Base-by-base conservation (phyloP, 208 protist genomes). In the Leishmania braziliensis region DNA sequence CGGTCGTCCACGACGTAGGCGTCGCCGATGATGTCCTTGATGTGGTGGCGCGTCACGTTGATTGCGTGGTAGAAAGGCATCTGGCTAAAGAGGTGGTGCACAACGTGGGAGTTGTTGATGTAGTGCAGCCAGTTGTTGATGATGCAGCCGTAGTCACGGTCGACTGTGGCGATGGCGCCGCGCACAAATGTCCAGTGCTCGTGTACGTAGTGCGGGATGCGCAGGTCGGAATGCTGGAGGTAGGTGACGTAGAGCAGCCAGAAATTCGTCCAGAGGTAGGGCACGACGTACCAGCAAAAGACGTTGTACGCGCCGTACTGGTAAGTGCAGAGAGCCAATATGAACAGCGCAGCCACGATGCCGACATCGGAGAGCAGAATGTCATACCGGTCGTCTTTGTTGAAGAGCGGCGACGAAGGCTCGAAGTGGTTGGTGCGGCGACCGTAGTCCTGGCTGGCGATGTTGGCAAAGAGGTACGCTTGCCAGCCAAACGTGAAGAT, bases 61-160 rank as follows among this genome's bases (percentile, higher is more conserved):
- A 98, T 92, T 48, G 97, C 97, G 81, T 98, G 79, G 88, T 99
- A 99, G 86, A 97, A 96, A 9, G 97, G 97, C 88, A 99, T 92
- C 78, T 97, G 87, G 73, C 93, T 98, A 85, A 98, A 98, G 75
- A 99, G 86, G 88, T 99, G 98, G 83, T 99, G 98, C 0, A 94
- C 85, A 23, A 99, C 96, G 86, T 99, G 98, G 10, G 97, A 98
- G 85, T 97, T 91, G 74, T 94, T 93, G 84, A 99, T 99, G 92
- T 99, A 94, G 88, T 99, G 98, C 39, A 95, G 85, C 90, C 91
- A 92, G 46, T 29, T 69, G 88, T 99, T 97, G 48, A 98, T 54
- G 5, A 92, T 46, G 29, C 18, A 82, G 68, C 96, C 96, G 78
- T 95, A 96, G 81, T 96, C 89, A 63, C 98, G 92, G 77, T 99